Percentiles rank a stretch among this genome's conserved stretches.
Evolutionary conservation across 2,329 filamentous ascomycete genomes (phyloP).

Genomic region (Xylariales sp.): DNA sequence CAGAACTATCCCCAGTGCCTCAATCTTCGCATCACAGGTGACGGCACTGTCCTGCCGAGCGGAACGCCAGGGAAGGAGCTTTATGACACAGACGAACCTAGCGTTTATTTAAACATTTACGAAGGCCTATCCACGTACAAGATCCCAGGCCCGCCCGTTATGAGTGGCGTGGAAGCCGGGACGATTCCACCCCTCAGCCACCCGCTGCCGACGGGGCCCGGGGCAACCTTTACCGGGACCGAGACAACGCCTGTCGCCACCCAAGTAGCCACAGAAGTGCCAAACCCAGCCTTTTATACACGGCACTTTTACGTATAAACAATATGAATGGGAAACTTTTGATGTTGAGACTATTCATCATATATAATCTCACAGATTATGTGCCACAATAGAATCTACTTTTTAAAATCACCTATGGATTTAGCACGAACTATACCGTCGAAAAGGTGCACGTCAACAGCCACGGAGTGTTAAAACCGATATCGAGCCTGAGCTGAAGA

Average conservation of each 20-base stretch:
- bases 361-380: too few species aligned
- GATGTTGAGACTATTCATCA: too few species aligned
- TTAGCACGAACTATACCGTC: too few species aligned
- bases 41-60: conserved; percentile 49
- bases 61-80: conserved; percentile 44
- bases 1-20: conserved; percentile 68
- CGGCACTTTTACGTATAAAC: not conserved
- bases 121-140: conserved; percentile 40
- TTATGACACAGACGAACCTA: conserved; percentile 44
- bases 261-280: not conserved
- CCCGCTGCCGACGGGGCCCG: conserved; percentile 42
- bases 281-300: not conserved
- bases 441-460: too few species aligned
- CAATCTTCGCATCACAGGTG: conserved; percentile 67
- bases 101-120: conserved; percentile 46
- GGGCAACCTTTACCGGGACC: conserved; percentile 37
- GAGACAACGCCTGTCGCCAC: conserved; percentile 26
- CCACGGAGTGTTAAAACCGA: too few species aligned
- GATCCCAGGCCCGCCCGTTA: conserved; percentile 46
- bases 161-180: conserved; percentile 31
- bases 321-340: too few species aligned
- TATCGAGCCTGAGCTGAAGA: too few species aligned
- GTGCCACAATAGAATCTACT: too few species aligned
- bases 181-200: conserved; percentile 39
- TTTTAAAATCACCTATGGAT: too few species aligned